These are phyloP conservation scores for Porcisia hertigi DNA, from an alignment of 208 protist genomes.

Conservation along the genomic window DNA sequence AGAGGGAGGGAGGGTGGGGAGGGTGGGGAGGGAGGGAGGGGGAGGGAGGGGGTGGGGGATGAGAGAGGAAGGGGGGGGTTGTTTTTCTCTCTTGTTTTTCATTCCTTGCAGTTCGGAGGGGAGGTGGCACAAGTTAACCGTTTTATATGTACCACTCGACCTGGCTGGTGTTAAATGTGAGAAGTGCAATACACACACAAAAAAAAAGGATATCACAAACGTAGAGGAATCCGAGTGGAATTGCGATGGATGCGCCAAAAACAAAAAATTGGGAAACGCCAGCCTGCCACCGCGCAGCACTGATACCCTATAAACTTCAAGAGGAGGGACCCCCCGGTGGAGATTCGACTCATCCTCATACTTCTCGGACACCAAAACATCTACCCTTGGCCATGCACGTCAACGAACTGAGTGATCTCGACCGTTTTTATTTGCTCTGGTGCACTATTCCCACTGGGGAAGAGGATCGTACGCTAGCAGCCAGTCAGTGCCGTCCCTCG, in stretches of 20 bases:
- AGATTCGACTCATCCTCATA: not conserved
- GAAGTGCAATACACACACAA: not conserved
- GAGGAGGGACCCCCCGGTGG: not conserved
- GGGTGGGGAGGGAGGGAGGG: too few species aligned
- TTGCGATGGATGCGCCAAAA: not conserved
- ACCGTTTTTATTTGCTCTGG: not conserved
- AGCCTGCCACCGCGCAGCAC: not conserved
- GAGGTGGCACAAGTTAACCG: too few species aligned
- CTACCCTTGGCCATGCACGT: not conserved
- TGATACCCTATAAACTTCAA: not conserved
- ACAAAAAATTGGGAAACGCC: not conserved
- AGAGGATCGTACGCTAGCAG: slow-evolving; percentile 28
- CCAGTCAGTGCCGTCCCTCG: slow-evolving; percentile 32
- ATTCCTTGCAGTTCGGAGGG: too few species aligned
- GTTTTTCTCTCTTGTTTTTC: too few species aligned
- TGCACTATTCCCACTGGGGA: slow-evolving; percentile 36
- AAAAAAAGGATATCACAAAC: not conserved
- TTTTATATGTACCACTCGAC: too few species aligned
- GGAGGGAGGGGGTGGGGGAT: too few species aligned
- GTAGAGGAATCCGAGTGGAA: not conserved
- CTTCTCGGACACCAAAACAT: not conserved
- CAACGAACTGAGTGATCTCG: not conserved
- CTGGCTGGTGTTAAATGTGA: too few species aligned
- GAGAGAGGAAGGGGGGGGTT: too few species aligned
- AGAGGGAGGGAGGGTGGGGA: too few species aligned